Base-by-base conservation (phyloP, 2,329 filamentous ascomycete species). In the Colletotrichum navitas region DNA sequence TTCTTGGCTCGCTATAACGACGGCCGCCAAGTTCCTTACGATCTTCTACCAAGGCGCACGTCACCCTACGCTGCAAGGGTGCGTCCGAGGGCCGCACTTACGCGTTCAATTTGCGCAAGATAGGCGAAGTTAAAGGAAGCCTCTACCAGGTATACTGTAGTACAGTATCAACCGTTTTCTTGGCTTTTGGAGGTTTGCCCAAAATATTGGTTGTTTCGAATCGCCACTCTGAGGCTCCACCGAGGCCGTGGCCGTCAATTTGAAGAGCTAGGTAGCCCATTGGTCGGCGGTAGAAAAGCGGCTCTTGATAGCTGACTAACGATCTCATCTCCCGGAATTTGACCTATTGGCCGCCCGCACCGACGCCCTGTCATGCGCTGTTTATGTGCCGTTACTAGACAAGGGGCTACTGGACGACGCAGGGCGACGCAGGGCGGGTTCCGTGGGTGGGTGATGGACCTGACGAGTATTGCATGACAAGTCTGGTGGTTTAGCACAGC, bases 21-120 rank as follows among this genome's bases (percentile, higher is more conserved):
- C 45, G n/a, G 24, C n/a, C 36, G 68, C 68, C 68, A 71, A 71
- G 68, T 51, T 68, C 47, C 52, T n/a, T 24, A 68, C 65, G 68
- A 71, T 71, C 65, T 59, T 52, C 65, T 47, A 71, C 59, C 65
- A 63, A 71, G 65, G 52, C 39, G 58, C 52, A 45, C 36, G 54
- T 54, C 32, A 39, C n/a, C 29, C 12, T 60, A 34, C 14, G 47
- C 24, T 26, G 52, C 68, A 60, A 58, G 64, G 68, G 32, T 59
- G 36, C 59, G 29, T 32, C 39, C 62, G 32, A 39, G 34, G 41
- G 14, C 34, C 24, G 16, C 47, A 47, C 47, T 63, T 63, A 51
- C 26, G 18, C 26, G 21, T 24, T 7, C n/a, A 52, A 26, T 7
- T 8, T 39, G 47, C 32, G 7, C 59, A 5, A 70, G 67, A 66